Conservation (phyloP, 306 rosid genomes). For the Canavalia ensiformis region DNA sequence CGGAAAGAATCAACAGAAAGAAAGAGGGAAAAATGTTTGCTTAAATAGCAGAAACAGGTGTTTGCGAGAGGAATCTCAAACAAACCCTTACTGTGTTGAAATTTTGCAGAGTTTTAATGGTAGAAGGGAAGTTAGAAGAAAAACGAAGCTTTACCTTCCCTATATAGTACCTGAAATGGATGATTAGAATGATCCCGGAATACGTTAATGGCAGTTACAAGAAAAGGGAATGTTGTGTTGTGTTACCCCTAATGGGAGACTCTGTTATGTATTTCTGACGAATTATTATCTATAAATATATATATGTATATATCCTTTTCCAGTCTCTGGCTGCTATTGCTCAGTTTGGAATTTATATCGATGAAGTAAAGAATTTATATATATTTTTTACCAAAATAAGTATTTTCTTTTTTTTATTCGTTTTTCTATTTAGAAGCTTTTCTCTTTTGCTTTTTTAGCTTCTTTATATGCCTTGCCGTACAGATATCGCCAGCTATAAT, state of each 20-base stretch:
- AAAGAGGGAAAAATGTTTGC: background rate
- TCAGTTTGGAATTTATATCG: slow-evolving; percentile 5
- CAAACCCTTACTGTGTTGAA: background rate
- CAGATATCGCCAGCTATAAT: background rate
- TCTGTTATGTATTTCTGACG: background rate
- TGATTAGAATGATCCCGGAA: background rate
- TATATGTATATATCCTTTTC: background rate
- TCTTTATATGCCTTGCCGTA: background rate
- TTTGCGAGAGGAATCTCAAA: background rate
- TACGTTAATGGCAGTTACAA: too few relatives aligned
- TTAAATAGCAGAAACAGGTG: background rate
- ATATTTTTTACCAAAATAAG: background rate
- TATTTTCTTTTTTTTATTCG: background rate
- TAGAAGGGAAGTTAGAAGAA: background rate
- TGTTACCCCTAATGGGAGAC: background rate
- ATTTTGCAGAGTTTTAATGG: background rate
- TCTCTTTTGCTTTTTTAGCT: background rate
- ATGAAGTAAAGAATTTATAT: background rate
- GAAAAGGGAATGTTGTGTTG: background rate
- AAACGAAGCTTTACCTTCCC: background rate
- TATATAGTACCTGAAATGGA: background rate
- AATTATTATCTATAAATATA: background rate
- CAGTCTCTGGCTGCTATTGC: slow-evolving; percentile 24
- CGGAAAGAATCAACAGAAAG: background rate
- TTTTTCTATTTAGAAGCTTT: background rate